Evolutionary conservation across 1,139 yeast genomes (phyloP), one percentile per base, ranked within the genome.

Genomic region (Suhomyces choctaworum): DNA sequence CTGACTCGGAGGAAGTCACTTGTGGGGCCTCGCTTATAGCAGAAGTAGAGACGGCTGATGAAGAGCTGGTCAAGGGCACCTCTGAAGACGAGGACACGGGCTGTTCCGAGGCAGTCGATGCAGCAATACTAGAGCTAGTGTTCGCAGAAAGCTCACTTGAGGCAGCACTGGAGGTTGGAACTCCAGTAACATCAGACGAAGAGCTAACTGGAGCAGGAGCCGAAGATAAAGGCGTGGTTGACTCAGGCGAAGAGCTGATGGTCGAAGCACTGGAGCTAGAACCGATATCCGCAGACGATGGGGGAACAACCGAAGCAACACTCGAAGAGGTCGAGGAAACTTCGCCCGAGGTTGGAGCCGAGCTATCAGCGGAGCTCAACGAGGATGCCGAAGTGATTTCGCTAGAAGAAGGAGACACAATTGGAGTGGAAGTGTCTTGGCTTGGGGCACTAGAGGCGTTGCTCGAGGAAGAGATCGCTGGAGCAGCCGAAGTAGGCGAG

Each of bases 331-430:
- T 17, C 8, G 31, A 17, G 9, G 29, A 22, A 20, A 29, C 12
- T n/a, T 32, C 29, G n/a, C n/a, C n/a, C n/a, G n/a, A n/a, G n/a
- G n/a, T n/a, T n/a, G n/a, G n/a, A 7, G 31, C n/a, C 10, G 26
- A 22, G 26, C 6, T 10, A 12, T 13, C 16, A 24, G 16, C 13
- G 14, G 16, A 11, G 11, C 6, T 22, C 13, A 10, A 10, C 3
- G 32, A 22, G 15, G 31, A 29, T 15, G 24, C 5, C 6, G 30
- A 31, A 4, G 31, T 14, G 20, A 17, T 6, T 12, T 30, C 33
- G 25, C 23, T 14, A 7, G 27, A 27, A 21, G 32, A 14, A 5
- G 36, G 36, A 10, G 27, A n/a, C 11, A 28, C 31, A 9, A 28
- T 20, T 4, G 24, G 6, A 16, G 27, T 25, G 11, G 27, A 16